Evolutionary conservation across 192 early-diverging fungal genomes (phyloP).

Genomic region (Linnemannia elongata): DNA sequence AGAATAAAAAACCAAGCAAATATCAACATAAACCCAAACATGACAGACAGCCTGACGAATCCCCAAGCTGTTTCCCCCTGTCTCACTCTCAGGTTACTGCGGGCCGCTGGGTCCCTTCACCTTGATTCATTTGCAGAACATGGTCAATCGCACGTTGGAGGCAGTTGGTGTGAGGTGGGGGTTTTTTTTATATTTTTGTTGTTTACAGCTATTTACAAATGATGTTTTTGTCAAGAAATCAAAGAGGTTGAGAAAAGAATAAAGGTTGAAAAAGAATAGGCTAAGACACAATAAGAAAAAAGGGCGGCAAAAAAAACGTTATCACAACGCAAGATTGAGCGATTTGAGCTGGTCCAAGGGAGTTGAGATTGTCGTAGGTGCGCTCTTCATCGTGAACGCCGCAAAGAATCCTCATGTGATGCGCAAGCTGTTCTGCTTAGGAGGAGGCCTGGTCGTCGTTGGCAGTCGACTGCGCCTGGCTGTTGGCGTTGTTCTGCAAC

Average conservation of each 20-base stretch:
- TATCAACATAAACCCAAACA: background rate
- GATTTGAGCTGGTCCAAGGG: too few species aligned
- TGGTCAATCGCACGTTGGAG: too few species aligned
- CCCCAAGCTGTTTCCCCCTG: background rate
- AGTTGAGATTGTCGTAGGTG: too few species aligned
- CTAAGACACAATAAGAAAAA: too few species aligned
- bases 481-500: constrained; percentile 21
- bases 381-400: background rate
- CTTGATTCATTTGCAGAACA: background rate
- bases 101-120: background rate
- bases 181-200: background rate
- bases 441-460: background rate
- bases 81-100: background rate
- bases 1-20: background rate
- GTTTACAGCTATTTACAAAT: too few species aligned
- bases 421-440: background rate
- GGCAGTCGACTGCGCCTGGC: background rate
- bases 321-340: too few species aligned
- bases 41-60: background rate
- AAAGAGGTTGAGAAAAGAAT: too few species aligned
- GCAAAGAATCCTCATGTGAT: background rate
- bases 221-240: too few species aligned
- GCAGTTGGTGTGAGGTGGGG: background rate
- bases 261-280: too few species aligned
- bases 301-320: too few species aligned